Evolutionary conservation across 257 asterid genomes (phyloP).

Genomic region (Capsicum rhomboideum): DNA sequence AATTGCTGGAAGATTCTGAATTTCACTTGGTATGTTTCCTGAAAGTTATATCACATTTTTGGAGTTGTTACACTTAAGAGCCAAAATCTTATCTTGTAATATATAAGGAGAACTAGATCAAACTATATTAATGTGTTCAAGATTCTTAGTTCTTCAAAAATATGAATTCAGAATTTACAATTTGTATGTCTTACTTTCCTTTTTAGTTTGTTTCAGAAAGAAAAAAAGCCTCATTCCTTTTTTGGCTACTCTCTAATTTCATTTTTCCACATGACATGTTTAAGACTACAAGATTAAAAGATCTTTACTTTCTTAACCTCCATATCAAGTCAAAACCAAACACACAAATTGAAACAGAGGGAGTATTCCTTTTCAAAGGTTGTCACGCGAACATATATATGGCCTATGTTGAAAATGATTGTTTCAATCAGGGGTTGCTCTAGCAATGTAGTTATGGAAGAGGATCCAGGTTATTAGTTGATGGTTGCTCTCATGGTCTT

Average conservation of each 20-base stretch:
- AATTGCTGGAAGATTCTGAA: not conserved
- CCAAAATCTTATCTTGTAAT: not conserved
- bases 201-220: no score
- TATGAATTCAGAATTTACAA: no score
- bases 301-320: no score
- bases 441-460: not conserved
- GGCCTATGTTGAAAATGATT: not conserved
- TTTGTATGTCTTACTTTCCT: no score
- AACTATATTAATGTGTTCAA: not conserved
- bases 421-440: not conserved
- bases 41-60: not conserved
- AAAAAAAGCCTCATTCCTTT: no score
- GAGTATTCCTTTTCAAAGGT: not conserved
- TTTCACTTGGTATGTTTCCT: not conserved
- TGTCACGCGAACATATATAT: not conserved
- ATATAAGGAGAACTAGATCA: not conserved
- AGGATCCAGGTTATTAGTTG: not conserved
- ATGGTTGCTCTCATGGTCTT: not conserved
- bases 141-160: no score
- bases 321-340: no score
- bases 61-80: not conserved
- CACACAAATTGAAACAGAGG: no score
- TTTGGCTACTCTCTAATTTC: no score
- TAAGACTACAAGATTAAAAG: not conserved
- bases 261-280: no score